These are phyloP conservation scores for Licmophora abbreviata DNA, from an alignment of 108 stramenopile genomes.

Conservation along the genomic window DNA sequence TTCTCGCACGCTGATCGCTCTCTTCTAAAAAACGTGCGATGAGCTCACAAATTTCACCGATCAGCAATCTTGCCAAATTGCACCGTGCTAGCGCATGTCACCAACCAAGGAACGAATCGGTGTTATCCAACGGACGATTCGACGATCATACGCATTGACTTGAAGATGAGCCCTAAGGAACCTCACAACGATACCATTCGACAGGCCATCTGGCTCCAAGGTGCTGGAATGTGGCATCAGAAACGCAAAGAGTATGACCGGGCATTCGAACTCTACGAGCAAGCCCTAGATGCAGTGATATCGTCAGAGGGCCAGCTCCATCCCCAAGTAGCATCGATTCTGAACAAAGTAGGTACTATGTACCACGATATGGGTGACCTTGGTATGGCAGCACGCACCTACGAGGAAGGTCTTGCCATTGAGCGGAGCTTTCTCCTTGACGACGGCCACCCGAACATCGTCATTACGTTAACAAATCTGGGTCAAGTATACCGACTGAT, in stretches of 20 bases:
- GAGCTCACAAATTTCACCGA: no score
- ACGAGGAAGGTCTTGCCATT: constrained; percentile 45
- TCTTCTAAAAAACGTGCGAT: no score
- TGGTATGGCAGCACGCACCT: constrained; percentile 36
- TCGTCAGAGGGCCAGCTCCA: constrained; percentile 36
- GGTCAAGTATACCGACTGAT: constrained; percentile 49
- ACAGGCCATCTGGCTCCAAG: no score
- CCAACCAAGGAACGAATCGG: no score
- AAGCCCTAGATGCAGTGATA: constrained; percentile 23
- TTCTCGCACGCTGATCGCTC: no score
- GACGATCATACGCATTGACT: no score
- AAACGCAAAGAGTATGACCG: constrained; percentile 34
- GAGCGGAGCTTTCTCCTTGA: constrained; percentile 42
- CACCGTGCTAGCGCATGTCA: no score
- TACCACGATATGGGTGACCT: constrained; percentile 53
- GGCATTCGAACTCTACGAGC: constrained; percentile 35
- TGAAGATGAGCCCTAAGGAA: no score
- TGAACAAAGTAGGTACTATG: constrained; percentile 62
- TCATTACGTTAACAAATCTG: constrained; percentile 58
- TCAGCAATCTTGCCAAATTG: no score
- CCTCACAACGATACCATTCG: no score
- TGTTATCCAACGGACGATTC: no score
- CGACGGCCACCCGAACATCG: constrained; percentile 45
- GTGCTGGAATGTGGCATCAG: no score
- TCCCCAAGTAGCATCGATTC: constrained; percentile 49